These are phyloP conservation scores for Triglochin maritima DNA, from an alignment of 106 monocot species.

Conservation along the genomic window DNA sequence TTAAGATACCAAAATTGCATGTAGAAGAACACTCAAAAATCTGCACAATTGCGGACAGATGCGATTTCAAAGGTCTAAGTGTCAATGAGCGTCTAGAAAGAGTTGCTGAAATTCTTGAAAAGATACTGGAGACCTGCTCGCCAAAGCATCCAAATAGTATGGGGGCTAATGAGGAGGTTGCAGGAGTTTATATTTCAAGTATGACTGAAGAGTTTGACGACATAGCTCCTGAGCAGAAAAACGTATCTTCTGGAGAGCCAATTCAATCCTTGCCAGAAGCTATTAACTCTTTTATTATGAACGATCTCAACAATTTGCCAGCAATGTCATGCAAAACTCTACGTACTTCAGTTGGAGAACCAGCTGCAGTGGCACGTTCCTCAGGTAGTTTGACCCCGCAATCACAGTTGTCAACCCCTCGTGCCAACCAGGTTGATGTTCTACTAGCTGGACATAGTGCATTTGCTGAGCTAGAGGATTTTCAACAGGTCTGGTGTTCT, in stretches of 20 bases:
- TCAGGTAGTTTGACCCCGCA: slow-evolving; percentile 57
- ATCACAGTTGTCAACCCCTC: slow-evolving; percentile 51
- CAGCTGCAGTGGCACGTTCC: slow-evolving; percentile 21
- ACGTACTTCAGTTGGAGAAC: slow-evolving; percentile 13
- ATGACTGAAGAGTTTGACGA: slow-evolving; percentile 16
- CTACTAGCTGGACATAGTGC: slow-evolving; percentile 25
- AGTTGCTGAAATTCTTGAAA: slow-evolving; percentile 67
- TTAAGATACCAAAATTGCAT: slow-evolving; percentile 72
- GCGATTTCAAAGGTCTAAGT: slow-evolving; percentile 72
- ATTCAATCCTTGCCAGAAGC: slow-evolving; percentile 10
- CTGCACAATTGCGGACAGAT: slow-evolving; percentile 77
- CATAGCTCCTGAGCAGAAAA: slow-evolving; percentile 9
- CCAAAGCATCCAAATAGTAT: slow-evolving; percentile 15
- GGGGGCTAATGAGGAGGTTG: slow-evolving; percentile 10
- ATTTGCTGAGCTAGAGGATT: slow-evolving; percentile 52
- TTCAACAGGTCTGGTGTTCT: slow-evolving; percentile 50
- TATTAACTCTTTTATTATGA: slow-evolving; percentile 6
- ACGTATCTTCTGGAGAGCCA: slow-evolving; percentile 9
- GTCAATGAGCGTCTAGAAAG: slow-evolving; percentile 61
- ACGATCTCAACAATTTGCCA: slow-evolving; percentile 11
- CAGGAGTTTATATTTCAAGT: slow-evolving; percentile 10
- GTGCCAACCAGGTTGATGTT: slow-evolving; percentile 32
- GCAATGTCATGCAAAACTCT: slow-evolving; percentile 8
- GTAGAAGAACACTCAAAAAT: slow-evolving; percentile 76
- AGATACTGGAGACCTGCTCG: slow-evolving; percentile 38